phyloP scores from a whole-genome alignment of 2,329 filamentous ascomycete species.

The Fusarium avenaceum region DNA sequence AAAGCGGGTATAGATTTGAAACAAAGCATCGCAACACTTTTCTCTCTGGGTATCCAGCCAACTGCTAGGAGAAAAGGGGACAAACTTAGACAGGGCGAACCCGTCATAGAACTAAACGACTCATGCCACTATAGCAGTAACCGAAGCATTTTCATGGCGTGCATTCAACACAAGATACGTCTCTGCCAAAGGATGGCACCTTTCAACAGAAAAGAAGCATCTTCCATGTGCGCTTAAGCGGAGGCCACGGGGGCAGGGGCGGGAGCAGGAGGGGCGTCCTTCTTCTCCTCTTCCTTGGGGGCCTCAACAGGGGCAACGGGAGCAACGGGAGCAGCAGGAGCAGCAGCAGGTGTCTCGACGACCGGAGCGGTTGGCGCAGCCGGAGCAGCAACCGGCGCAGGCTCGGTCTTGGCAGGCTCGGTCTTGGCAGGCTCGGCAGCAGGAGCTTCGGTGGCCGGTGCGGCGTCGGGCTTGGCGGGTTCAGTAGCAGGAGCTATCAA shows the following conservation, averaged over 20 bases:
- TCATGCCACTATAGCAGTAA: slow-evolving; percentile 13
- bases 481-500: slow-evolving; percentile 45
- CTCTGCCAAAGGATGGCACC: slow-evolving; percentile 3
- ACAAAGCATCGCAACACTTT: slow-evolving; percentile 47
- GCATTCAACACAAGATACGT: slow-evolving; percentile 13
- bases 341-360: slow-evolving; percentile 41
- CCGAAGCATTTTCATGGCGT: slow-evolving; percentile 3
- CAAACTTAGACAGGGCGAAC: slow-evolving; percentile 6
- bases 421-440: slow-evolving; percentile 49
- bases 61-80: slow-evolving; percentile 47
- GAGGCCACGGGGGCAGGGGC: slow-evolving; percentile 45
- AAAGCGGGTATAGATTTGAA: slow-evolving; percentile 52
- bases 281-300: slow-evolving; percentile 49
- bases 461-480: slow-evolving; percentile 49
- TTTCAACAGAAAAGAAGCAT: slow-evolving; percentile 3
- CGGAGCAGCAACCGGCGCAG: slow-evolving; percentile 37
- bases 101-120: slow-evolving; percentile 8
- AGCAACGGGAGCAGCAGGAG: slow-evolving; percentile 32
- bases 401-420: slow-evolving; percentile 47
- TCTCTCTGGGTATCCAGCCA: slow-evolving; percentile 53
- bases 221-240: slow-evolving; percentile 29
- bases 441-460: slow-evolving; percentile 48
- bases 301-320: slow-evolving; percentile 39
- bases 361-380: slow-evolving; percentile 43
- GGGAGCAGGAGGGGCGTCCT: slow-evolving; percentile 41